Evolutionary conservation across 2,329 filamentous ascomycete species (phyloP).

Genomic region (Sclerotiophoma versabilis): DNA sequence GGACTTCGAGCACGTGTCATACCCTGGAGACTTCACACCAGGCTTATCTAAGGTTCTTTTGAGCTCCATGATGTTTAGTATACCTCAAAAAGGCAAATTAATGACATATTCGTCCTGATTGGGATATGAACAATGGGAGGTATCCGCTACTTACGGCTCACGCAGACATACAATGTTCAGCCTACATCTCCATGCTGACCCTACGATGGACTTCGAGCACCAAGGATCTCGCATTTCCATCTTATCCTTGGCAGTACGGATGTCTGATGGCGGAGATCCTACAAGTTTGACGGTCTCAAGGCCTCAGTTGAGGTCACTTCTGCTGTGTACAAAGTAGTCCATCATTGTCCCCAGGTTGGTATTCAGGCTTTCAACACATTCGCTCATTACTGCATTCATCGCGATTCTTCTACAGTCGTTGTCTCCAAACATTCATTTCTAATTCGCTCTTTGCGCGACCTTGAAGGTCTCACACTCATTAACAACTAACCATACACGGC

Average conservation of each 20-base stretch:
- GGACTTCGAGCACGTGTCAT: neutral
- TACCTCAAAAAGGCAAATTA: neutral
- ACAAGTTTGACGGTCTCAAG: slow-evolving; percentile 2
- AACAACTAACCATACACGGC: neutral
- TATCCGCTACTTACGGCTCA: neutral
- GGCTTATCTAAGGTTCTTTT: neutral
- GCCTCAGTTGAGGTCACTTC: slow-evolving; percentile 4
- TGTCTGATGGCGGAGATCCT: slow-evolving; percentile 5
- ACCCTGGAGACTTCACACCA: neutral
- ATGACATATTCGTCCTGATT: neutral
- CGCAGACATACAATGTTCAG: neutral
- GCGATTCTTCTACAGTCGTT: neutral
- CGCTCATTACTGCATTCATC: neutral
- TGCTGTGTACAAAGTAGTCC: slow-evolving; percentile 4
- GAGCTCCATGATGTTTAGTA: neutral
- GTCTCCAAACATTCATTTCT: neutral
- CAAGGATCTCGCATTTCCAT: slow-evolving; percentile 4
- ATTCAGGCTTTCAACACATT: neutral
- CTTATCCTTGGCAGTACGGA: slow-evolving; percentile 4
- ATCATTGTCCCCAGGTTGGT: neutral
- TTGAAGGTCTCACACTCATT: slow-evolving; percentile 3
- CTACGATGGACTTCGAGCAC: slow-evolving; percentile 1
- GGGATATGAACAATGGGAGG: neutral
- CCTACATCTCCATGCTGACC: neutral
- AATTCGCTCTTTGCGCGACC: neutral